These are phyloP conservation scores for Emmonsiellopsis sp. DNA, from an alignment of 2,329 filamentous ascomycete genomes.

Conservation along the genomic window DNA sequence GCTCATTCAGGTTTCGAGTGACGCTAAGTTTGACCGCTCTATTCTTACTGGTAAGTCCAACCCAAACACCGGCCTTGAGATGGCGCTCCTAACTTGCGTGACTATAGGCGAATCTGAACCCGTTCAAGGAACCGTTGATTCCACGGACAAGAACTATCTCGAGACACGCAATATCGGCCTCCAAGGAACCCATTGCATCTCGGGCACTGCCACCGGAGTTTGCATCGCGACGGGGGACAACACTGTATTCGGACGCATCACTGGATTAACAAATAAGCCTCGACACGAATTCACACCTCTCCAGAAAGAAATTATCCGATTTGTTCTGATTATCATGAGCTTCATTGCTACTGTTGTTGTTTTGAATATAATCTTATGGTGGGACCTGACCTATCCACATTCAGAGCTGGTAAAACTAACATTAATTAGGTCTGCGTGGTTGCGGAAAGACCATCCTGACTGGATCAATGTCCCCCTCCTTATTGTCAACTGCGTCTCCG, in stretches of 20 bases:
- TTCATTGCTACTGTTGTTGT: conserved; percentile 57
- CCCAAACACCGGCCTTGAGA: background rate
- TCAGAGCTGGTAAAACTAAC: conserved; percentile 2
- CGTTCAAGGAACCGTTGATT: conserved; percentile 53
- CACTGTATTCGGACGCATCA: conserved; percentile 68
- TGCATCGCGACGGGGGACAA: conserved; percentile 63
- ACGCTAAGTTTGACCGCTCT: conserved; percentile 63
- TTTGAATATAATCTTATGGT: conserved; percentile 51
- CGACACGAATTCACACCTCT: conserved; percentile 59
- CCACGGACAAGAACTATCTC: conserved; percentile 62
- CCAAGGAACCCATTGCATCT: conserved; percentile 70
- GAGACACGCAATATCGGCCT: conserved; percentile 68
- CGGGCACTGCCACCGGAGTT: conserved; percentile 56
- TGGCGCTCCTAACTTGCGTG: background rate
- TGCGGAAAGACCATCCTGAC: conserved; percentile 54
- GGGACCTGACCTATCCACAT: conserved; percentile 6
- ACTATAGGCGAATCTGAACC: conserved; percentile 54
- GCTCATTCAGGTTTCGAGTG: conserved; percentile 57
- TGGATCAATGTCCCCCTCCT: conserved; percentile 65
- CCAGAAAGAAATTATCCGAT: conserved; percentile 63
- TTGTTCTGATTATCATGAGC: conserved; percentile 58
- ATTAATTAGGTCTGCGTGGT: conserved; percentile 52
- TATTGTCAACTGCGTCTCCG: conserved; percentile 63
- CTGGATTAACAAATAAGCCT: conserved; percentile 60
- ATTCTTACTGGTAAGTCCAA: conserved; percentile 52